A percentile compares a stretch with the other conserved stretches of the same genome.
These are phyloP conservation scores for Russula dissimulans DNA, from an alignment of 768 basidiomycete genomes.

Conservation along the genomic window DNA sequence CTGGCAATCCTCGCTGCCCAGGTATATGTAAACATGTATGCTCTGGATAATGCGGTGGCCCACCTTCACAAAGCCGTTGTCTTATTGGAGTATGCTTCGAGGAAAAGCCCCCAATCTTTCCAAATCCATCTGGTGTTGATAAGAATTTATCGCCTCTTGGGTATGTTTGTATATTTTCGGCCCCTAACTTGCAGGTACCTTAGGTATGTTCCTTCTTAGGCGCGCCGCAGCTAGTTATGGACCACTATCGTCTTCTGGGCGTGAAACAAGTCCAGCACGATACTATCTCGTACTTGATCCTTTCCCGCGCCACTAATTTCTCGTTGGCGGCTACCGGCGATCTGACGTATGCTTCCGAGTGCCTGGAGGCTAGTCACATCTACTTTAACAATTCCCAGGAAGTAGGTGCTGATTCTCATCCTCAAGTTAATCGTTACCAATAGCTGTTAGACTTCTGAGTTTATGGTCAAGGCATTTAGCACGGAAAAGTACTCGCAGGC, in stretches of 20 bases:
- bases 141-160: slow-evolving; percentile 74
- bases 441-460: slow-evolving; percentile 58
- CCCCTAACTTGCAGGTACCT: background rate
- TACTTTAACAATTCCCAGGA: slow-evolving; percentile 75
- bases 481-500: slow-evolving; percentile 81
- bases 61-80: slow-evolving; percentile 56
- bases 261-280: slow-evolving; percentile 85
- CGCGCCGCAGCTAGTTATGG: slow-evolving; percentile 59
- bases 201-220: slow-evolving; percentile 35
- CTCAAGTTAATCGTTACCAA: slow-evolving; percentile 1
- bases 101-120: slow-evolving; percentile 71
- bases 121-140: slow-evolving; percentile 68
- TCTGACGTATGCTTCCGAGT: slow-evolving; percentile 64
- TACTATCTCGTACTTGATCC: slow-evolving; percentile 76
- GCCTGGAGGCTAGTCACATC: slow-evolving; percentile 71
- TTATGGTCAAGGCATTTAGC: slow-evolving; percentile 67
- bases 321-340: slow-evolving; percentile 70
- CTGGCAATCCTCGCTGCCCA: slow-evolving; percentile 68
- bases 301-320: slow-evolving; percentile 71
- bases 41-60: slow-evolving; percentile 40
- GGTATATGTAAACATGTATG: slow-evolving; percentile 57
- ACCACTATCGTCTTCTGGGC: slow-evolving; percentile 71
- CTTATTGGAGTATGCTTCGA: slow-evolving; percentile 63
- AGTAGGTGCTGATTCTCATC: slow-evolving; percentile 28
- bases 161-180: slow-evolving; percentile 30